Conservation (phyloP, 2,329 filamentous ascomycete genomes). For the Botrytis deweyae region DNA sequence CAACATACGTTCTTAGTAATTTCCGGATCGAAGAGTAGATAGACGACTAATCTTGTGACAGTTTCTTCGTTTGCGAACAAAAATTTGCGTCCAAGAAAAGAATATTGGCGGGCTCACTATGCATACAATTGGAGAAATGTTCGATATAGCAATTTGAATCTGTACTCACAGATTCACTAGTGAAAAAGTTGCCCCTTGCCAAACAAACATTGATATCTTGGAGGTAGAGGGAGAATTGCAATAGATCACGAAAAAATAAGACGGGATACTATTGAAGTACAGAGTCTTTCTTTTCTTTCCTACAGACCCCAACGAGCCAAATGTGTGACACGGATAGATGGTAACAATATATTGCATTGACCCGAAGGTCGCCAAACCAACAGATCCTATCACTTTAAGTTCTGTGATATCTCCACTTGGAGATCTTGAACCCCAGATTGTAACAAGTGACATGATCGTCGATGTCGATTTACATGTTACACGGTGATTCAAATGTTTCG, state of each 20-base stretch:
- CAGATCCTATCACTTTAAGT: neutral
- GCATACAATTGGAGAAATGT: neutral
- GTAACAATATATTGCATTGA: neutral
- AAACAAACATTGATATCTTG: neutral
- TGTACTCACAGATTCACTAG: neutral
- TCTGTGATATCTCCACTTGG: neutral
- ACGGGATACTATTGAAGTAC: neutral
- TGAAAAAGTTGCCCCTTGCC: neutral
- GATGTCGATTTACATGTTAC: neutral
- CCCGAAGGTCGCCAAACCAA: neutral
- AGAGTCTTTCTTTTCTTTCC: neutral
- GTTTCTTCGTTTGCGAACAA: neutral
- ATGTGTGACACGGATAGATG: neutral
- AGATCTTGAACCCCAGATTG: constrained; percentile 2
- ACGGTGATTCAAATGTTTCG: constrained; percentile 1
- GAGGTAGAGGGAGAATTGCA: neutral
- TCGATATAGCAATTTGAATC: neutral
- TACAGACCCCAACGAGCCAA: neutral
- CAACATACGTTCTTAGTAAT: neutral
- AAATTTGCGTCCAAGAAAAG: neutral
- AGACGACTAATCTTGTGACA: neutral
- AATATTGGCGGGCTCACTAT: neutral
- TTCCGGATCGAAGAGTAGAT: neutral
- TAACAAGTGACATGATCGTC: constrained; percentile 16
- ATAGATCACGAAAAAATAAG: too few species aligned